These are phyloP conservation scores for Dothistroma pini DNA, from an alignment of 2,329 filamentous ascomycete species.

Conservation along the genomic window DNA sequence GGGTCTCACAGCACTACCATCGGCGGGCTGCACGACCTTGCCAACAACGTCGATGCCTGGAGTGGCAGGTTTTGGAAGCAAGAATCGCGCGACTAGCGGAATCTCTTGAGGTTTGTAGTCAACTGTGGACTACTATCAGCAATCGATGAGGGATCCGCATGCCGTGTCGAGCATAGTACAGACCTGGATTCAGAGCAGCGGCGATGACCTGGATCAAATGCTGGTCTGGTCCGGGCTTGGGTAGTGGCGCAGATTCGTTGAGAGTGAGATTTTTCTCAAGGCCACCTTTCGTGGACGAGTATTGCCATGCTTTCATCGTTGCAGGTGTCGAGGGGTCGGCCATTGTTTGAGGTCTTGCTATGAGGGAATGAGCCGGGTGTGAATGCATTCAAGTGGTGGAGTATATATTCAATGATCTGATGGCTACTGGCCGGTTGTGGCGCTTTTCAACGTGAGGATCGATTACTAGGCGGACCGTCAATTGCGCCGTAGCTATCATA, in stretches of 20 bases:
- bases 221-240: slow-evolving; percentile 39
- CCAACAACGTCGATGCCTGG: slow-evolving; percentile 54
- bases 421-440: not conserved
- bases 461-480: no score
- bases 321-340: slow-evolving; percentile 4
- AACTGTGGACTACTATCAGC: slow-evolving; percentile 32
- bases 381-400: not conserved
- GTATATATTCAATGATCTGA: not conserved
- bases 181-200: slow-evolving; percentile 49
- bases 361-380: not conserved
- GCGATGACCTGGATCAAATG: slow-evolving; percentile 55
- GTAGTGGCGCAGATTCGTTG: slow-evolving; percentile 40
- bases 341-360: not conserved
- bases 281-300: slow-evolving; percentile 43
- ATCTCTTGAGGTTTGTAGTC: slow-evolving; percentile 62
- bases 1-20: slow-evolving; percentile 29
- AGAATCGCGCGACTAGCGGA: slow-evolving; percentile 38
- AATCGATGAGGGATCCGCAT: not conserved
- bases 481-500: no score
- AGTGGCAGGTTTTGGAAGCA: slow-evolving; percentile 41
- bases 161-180: slow-evolving; percentile 5
- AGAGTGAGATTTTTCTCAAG: slow-evolving; percentile 55
- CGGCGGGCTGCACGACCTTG: slow-evolving; percentile 43
- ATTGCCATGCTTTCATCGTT: slow-evolving; percentile 59
- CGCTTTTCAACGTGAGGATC: not conserved